phyloP scores from a whole-genome alignment of 2,329 filamentous ascomycete genomes.

The Paramyrothecium roridum region DNA sequence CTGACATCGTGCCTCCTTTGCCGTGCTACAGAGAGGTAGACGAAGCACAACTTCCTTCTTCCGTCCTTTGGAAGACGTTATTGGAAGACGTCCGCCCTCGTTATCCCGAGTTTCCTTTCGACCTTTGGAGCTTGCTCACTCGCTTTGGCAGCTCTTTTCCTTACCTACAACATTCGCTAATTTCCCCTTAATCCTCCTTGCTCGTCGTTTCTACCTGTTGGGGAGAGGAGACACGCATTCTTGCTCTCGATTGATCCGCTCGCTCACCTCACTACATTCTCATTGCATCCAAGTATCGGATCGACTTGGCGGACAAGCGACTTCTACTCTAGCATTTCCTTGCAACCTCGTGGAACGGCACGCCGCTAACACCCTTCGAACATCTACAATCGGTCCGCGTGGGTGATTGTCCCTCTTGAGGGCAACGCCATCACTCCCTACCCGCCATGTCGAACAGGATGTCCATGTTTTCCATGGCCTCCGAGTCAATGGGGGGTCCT shows the following conservation, averaged over 20 bases:
- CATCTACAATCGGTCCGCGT: too few species aligned
- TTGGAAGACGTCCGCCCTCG: conserved; percentile 9
- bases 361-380: too few species aligned
- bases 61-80: conserved; percentile 16
- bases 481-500: conserved; percentile 57
- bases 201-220: conserved; percentile 6
- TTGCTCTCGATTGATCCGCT: conserved; percentile 12
- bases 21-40: not conserved
- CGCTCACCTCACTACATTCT: not conserved
- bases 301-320: not conserved
- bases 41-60: conserved; percentile 17
- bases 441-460: conserved; percentile 57
- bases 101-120: conserved; percentile 12
- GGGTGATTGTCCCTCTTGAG: conserved; percentile 35
- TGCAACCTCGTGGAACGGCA: too few species aligned
- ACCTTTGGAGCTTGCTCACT: conserved; percentile 46
- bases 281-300: not conserved
- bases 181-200: conserved; percentile 5
- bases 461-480: conserved; percentile 67
- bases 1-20: conserved; percentile 3
- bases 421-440: conserved; percentile 22
- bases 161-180: conserved; percentile 5
- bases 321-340: conserved; percentile 1
- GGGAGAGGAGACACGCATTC: not conserved
- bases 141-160: conserved; percentile 49